Percentiles rank a stretch among this genome's conserved stretches.
phyloP scores from a whole-genome alignment of 1,284 basidiomycete species.

The Cutaneotrichosporon daszewskae region DNA sequence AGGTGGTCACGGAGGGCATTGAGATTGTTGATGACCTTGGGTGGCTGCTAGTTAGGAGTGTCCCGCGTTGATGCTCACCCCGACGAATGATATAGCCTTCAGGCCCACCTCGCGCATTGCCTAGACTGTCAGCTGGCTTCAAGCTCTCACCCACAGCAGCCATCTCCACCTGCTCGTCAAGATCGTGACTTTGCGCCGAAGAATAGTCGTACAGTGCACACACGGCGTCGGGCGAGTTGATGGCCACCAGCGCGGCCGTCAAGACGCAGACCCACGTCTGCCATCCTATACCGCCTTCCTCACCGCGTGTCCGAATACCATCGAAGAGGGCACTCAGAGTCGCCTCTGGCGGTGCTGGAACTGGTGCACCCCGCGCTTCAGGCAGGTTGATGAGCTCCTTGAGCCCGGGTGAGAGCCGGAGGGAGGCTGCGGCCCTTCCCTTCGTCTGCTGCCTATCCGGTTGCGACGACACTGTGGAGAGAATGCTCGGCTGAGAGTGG shows the following conservation, averaged over 20 bases:
- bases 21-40: constrained; percentile 69
- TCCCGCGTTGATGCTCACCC: constrained; percentile 53
- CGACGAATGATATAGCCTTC: constrained; percentile 89
- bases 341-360: constrained; percentile 26
- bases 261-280: constrained; percentile 38
- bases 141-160: too few species aligned
- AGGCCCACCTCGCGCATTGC: constrained; percentile 91
- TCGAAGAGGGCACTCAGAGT: constrained; percentile 25
- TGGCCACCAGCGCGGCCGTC: constrained; percentile 38
- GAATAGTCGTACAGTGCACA: constrained; percentile 39
- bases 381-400: constrained; percentile 39
- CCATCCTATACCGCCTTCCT: constrained; percentile 13
- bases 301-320: constrained; percentile 22
- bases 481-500: too few species aligned
- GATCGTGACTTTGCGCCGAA: constrained; percentile 8
- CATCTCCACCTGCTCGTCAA: constrained; percentile 17
- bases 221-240: constrained; percentile 41
- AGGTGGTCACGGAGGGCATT: constrained; percentile 66
- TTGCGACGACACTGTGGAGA: too few species aligned
- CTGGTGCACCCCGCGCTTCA: constrained; percentile 24
- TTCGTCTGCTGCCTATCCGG: too few species aligned
- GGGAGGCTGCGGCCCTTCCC: constrained; percentile 9
- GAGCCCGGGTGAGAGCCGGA: constrained; percentile 39
- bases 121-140: too few species aligned
- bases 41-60: constrained; percentile 5